phyloP scores from a whole-genome alignment of 331 rosid genomes.

The Pyracantha coccinea region DNA sequence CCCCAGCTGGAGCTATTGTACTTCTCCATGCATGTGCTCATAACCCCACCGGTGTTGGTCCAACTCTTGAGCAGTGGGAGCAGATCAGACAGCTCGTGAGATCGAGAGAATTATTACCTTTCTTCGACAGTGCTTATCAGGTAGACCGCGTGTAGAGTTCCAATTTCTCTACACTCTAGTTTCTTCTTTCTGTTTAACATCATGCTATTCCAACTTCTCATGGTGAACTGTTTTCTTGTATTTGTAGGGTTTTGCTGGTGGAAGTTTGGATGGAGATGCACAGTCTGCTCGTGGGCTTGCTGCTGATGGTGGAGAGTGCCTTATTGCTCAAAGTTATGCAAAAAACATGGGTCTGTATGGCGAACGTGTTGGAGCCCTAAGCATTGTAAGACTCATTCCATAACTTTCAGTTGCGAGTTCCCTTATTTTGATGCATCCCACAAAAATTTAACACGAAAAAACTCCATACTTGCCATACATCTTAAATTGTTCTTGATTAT shows the following conservation, averaged over 20 bases:
- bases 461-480: neutral
- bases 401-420: neutral
- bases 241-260: constrained; percentile 91
- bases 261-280: constrained; percentile 90
- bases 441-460: neutral
- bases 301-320: constrained; percentile 93
- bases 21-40: constrained; percentile 98
- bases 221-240: neutral
- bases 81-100: constrained; percentile 82
- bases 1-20: constrained; percentile 83
- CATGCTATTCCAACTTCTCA: neutral
- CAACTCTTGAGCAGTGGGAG: constrained; percentile 94
- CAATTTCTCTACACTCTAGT: neutral
- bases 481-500: neutral
- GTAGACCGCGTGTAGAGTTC: constrained; percentile 18
- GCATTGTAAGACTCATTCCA: constrained; percentile 54
- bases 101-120: constrained; percentile 72
- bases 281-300: constrained; percentile 78
- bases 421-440: neutral
- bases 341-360: constrained; percentile 98
- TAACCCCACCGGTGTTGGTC: constrained; percentile 99
- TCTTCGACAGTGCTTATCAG: constrained; percentile 99
- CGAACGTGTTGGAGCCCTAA: constrained; percentile 97
- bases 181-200: neutral
- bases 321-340: constrained; percentile 92